phyloP scores from a whole-genome alignment of 179 eudicot genomes.

The Heliamphora pulchella region DNA sequence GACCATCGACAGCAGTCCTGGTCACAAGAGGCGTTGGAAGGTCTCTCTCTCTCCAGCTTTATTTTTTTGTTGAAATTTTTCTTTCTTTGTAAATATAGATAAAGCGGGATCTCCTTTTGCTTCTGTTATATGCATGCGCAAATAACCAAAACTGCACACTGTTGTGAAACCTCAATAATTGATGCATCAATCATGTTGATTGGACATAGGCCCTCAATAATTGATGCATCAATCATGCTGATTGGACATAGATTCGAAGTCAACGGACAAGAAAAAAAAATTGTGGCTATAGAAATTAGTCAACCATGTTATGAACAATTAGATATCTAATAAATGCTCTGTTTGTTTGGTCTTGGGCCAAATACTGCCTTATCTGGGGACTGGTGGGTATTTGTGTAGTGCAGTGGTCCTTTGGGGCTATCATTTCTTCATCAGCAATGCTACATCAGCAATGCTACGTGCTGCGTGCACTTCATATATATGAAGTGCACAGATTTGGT shows the following conservation, averaged over 20 bases:
- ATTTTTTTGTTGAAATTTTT: background rate
- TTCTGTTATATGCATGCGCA: background rate
- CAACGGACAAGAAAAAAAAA: background rate
- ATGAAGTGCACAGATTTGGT: too few species aligned
- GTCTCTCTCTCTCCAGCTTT: conserved; percentile 24
- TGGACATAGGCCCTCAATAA: background rate
- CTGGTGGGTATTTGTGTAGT: background rate
- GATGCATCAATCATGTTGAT: background rate
- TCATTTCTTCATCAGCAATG: background rate
- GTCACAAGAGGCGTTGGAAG: conserved; percentile 74
- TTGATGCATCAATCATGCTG: background rate
- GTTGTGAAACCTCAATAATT: background rate
- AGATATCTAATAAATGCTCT: background rate
- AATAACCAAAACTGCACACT: background rate
- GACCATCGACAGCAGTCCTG: conserved; percentile 39
- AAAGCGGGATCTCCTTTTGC: background rate
- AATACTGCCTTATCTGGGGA: background rate
- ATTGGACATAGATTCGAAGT: background rate
- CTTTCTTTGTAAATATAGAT: conserved; percentile 6
- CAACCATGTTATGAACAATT: background rate
- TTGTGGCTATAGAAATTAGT: background rate
- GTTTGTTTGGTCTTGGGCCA: background rate
- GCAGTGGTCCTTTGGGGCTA: background rate
- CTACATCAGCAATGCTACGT: too few species aligned
- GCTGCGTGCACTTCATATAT: too few species aligned